Base-by-base conservation (phyloP, 345 rosid genomes). In the Cardamine resedifolia region DNA sequence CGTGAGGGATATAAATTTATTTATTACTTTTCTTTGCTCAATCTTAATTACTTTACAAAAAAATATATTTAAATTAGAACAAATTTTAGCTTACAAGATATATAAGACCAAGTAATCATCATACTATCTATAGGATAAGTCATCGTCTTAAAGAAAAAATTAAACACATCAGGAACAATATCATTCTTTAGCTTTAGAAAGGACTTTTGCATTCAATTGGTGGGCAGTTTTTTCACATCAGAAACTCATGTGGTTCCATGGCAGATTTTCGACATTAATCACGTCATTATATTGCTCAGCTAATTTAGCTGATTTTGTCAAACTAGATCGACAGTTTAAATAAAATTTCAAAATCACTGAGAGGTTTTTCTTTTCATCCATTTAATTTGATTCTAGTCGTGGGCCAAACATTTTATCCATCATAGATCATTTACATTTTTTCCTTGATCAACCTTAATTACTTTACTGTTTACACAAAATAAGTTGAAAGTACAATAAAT, bases 11-110 rank as follows among this genome's bases (percentile, higher is more conserved):
- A 62, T 18, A 70, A 8, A 45, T 10, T 10, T 39, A 16, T 61
- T 60, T 60, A n/a, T 18, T 34, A 34, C 48, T 45, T 69, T 70
- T 1, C 27, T 58, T 70, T 23, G 51, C 15, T 48, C 16, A 19
- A 59, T 48, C 51, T 48, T 58, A 34, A 34, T 48, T 49, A 50
- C 51, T 61, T 50, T 8, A 27, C 41, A 71, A 38, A 33, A 4
- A 31, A 21, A 23, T 36, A 33, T 16, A n/a, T 47, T 55, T 7
- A 36, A 24, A 16, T 60, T 12, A 50, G 41, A 49, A 50, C 7
- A 36, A 33, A 12, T 28, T 15, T 6, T 31, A 47, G 18, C 45
- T 21, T n/a, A n/a, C n/a, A n/a, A n/a, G n/a, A n/a, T n/a, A n/a
- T n/a, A 36, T 36, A 52, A 26, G 30, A 3, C 20, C 63, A n/a